Base-by-base conservation (phyloP, 2,329 filamentous ascomycete species). In the Trichoderma harzianum region DNA sequence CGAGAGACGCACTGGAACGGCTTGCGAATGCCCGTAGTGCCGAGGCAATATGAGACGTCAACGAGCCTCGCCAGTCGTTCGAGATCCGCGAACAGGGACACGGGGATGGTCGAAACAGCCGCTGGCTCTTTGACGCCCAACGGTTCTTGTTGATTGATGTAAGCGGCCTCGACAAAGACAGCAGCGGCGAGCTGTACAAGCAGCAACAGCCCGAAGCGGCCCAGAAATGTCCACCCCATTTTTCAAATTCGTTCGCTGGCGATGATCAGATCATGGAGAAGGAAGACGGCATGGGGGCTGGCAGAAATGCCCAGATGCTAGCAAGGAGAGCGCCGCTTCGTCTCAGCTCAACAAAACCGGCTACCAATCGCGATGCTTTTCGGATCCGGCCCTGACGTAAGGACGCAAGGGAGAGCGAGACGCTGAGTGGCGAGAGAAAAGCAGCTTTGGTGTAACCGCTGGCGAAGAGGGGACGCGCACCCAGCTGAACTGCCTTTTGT, bases 21-120 rank as follows among this genome's bases (percentile, higher is more conserved):
- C 75, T 91, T 90, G 64, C 87, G 86, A 73, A 99, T 91, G 51
- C 95, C 96, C 0, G 92, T 91, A 6, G 88, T 91, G 73, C 95
- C 94, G 72, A 98, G 93, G 81, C 96, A 99, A 83, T 98, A 98
- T 62, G 94, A 86, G 72, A 98, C 96, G 80, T 99, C 96, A 74
- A 98, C 95, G 30, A 98, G 88, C 69, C 95, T 91, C n/a, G 95
- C 90, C 70, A 95, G 86, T 77, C 97, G 93, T 81, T 98, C 94
- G 16, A 99, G 89, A 21, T 93, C 91, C 72, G 88, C 84, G 82
- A 97, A 98, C 73, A 98, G 86, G 28, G 84, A 78, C 32, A 82
- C 78, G 5, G 92, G 90, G 70, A 96, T 75, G 28, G 69, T 55
- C n/a, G 72, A 68, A 21, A 62, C 16, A 24, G 67, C 26, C 39